Percentiles rank a stretch among this genome's conserved stretches.
Evolutionary conservation across 2,329 filamentous ascomycete species (phyloP).

Genomic region (Cercospora sp.): DNA sequence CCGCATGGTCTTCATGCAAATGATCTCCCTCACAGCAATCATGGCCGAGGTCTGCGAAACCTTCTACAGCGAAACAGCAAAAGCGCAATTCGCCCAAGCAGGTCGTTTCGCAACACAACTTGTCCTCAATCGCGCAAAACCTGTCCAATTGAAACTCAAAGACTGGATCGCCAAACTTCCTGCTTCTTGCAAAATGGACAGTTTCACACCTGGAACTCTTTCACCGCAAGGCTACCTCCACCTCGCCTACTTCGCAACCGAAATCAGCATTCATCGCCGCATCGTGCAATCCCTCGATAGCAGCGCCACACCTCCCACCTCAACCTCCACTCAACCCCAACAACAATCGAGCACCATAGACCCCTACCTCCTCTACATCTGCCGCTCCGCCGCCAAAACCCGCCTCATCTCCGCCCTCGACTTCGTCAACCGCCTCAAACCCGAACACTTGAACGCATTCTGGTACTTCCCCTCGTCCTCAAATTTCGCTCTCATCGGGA

Average conservation of each 20-base stretch:
- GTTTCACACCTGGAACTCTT: conserved; percentile 43
- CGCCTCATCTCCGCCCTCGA: conserved; percentile 95
- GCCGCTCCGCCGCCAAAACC: conserved; percentile 89
- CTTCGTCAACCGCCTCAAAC: conserved; percentile 89
- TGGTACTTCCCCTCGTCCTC: conserved; percentile 88
- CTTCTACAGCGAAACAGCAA: conserved; percentile 78
- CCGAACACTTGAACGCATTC: conserved; percentile 82
- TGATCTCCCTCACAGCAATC: conserved; percentile 72
- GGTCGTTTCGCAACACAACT: conserved; percentile 70
- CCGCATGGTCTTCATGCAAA: conserved; percentile 69
- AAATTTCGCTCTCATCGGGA: conserved; percentile 93
- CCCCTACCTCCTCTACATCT: conserved; percentile 84
- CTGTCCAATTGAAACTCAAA: conserved; percentile 77
- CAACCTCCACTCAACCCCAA: conserved; percentile 26
- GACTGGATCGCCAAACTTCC: conserved; percentile 78
- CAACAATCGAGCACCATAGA: not conserved
- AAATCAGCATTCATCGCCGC: conserved; percentile 87
- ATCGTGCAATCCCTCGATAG: conserved; percentile 77
- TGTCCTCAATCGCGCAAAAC: conserved; percentile 73
- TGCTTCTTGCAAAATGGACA: conserved; percentile 63
- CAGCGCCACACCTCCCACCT: no score
- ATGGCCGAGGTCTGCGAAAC: conserved; percentile 78
- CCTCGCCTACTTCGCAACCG: conserved; percentile 87
- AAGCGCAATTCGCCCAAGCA: conserved; percentile 65
- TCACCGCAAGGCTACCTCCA: conserved; percentile 67